Evolutionary conservation across 345 rosid species (phyloP), one percentile per base, ranked within the genome.

Genomic region (Brassica napus): DNA sequence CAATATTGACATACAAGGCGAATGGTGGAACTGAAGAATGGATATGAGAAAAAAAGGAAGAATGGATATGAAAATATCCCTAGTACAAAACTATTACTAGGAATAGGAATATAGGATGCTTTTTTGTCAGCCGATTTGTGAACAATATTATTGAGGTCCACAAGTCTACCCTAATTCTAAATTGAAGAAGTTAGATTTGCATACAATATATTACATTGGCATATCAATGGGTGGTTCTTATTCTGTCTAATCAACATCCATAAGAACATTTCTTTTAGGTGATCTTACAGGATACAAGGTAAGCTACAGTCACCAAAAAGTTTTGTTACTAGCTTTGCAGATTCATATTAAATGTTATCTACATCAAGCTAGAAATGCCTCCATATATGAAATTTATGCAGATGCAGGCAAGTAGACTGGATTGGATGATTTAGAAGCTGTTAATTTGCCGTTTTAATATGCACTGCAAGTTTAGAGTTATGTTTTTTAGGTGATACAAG

Each of bases 311-410:
- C 65, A 93, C 98, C 86, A 47, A 79, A 88, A 71, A 93, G 97
- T 76, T 93, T 93, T 11, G 93, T 87, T 47, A 14, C 57, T 52
- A 52, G 99, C 84, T 93, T 91, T 2, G 85, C 86, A 6, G 98
- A 97, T 86, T 93, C 99, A 66, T 91, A 98, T 79, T 91, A 8
- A 15, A 54, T 15, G 1, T 57, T 57, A 16, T 57, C 28, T 18
- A 1, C 61, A 3, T 57, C 11, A 8, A 57, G 61, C 61, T 57
- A 54, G 60, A 16, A 16, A 54, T 54, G 10, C 18, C 60, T 54
- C 55, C 15, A 4, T 32, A 31, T n/a, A 31, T 1, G 6, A 10
- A 63, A 1, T 1, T 32, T 63, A 31, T 63, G 42, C 24, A 3
- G 24, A 63, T 31, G 6, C 2, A 7, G 21, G 68, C 23, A 63